Conservation (phyloP, 2,329 filamentous ascomycete species). For the Beauveria bassiana region DNA sequence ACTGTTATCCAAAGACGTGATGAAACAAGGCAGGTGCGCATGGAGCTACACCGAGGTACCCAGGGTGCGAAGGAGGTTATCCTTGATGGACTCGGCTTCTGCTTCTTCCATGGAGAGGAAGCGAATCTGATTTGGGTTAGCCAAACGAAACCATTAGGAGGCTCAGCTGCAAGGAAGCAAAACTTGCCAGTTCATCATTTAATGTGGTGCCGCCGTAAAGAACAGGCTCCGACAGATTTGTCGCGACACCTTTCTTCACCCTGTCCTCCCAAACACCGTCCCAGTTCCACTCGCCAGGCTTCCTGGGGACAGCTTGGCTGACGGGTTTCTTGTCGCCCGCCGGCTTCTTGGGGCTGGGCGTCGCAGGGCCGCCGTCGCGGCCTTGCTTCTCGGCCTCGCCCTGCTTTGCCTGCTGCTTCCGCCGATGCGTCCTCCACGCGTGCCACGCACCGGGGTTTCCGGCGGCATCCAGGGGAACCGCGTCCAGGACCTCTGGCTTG, state of each 20-base stretch:
- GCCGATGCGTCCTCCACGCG: constrained; percentile 73
- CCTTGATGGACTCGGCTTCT: constrained; percentile 50
- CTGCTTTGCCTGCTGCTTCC: constrained; percentile 22
- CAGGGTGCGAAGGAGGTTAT: constrained; percentile 48
- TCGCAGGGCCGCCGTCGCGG: background rate
- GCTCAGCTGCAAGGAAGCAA: background rate
- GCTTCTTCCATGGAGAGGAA: constrained; percentile 57
- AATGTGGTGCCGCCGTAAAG: constrained; percentile 60
- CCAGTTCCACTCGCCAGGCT: constrained; percentile 92
- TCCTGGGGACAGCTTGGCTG: constrained; percentile 26
- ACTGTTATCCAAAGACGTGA: background rate
- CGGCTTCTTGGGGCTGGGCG: constrained; percentile 9
- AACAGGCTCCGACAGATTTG: constrained; percentile 70
- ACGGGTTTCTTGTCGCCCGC: background rate
- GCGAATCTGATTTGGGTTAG: constrained; percentile 42
- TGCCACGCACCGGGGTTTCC: constrained; percentile 91
- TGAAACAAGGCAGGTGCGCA: background rate
- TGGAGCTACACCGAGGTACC: constrained; percentile 22
- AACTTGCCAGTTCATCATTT: constrained; percentile 64
- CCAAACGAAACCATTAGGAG: constrained; percentile 12
- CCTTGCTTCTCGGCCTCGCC: constrained; percentile 12
- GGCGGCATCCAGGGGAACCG: constrained; percentile 69
- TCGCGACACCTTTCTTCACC: constrained; percentile 69
- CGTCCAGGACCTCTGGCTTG: constrained; percentile 67
- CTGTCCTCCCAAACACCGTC: constrained; percentile 93